Percentiles rank a stretch among this genome's conserved stretches.
These are phyloP conservation scores for Solanum medicagineum DNA, from an alignment of 257 asterid genomes.

Conservation along the genomic window DNA sequence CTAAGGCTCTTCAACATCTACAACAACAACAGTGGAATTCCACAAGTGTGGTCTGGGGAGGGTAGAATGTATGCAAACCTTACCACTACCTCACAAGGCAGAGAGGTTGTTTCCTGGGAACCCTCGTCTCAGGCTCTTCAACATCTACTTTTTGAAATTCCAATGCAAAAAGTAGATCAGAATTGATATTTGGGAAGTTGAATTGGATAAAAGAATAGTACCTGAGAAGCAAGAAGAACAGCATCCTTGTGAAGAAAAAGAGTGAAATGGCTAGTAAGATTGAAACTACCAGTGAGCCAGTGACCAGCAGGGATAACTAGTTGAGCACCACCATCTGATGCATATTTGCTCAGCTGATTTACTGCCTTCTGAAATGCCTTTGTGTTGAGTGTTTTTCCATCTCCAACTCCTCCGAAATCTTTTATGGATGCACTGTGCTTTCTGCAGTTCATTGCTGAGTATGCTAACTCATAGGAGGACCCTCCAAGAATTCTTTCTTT, in stretches of 20 bases:
- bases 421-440: constrained; percentile 57
- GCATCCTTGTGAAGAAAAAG: constrained; percentile 73
- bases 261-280: constrained; percentile 91
- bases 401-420: constrained; percentile 83
- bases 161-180: neutral
- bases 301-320: constrained; percentile 71
- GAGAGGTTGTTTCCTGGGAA: too few relatives aligned
- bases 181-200: neutral
- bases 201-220: neutral
- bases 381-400: constrained; percentile 70
- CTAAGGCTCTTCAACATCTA: neutral
- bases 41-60: too few relatives aligned
- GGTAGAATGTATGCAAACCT: too few relatives aligned
- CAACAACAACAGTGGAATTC: too few relatives aligned
- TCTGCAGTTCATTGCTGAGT: constrained; percentile 79
- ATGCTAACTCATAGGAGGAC: constrained; percentile 14
- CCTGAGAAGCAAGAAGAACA: constrained; percentile 85
- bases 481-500: neutral
- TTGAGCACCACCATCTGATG: constrained; percentile 59
- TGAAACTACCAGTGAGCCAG: constrained; percentile 81
- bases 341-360: constrained; percentile 35
- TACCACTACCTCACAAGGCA: too few relatives aligned
- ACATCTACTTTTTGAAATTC: neutral
- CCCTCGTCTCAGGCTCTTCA: neutral
- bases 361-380: constrained; percentile 63